These are phyloP conservation scores for Pouteria glomerata DNA, from an alignment of 148 eudicot species.

Conservation along the genomic window DNA sequence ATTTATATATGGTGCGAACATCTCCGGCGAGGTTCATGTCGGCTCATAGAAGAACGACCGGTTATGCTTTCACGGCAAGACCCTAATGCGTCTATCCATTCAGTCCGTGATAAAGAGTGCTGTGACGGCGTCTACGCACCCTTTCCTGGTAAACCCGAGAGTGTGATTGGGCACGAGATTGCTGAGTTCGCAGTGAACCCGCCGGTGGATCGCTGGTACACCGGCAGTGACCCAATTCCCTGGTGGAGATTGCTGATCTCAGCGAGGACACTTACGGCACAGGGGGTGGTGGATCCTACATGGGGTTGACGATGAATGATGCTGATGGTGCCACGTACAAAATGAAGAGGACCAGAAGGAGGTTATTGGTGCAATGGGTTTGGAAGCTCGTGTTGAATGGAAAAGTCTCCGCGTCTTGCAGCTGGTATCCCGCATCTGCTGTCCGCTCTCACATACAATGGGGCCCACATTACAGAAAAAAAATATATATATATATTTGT, in stretches of 20 bases:
- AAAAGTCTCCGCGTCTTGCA: too few relatives aligned
- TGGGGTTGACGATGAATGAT: conserved; percentile 71
- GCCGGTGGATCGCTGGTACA: conserved; percentile 82
- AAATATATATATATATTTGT: too few relatives aligned
- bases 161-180: conserved; percentile 76
- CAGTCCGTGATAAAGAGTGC: conserved; percentile 73
- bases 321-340: conserved; percentile 85
- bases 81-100: conserved; percentile 63
- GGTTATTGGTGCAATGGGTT: conserved; percentile 82
- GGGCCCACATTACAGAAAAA: too few relatives aligned
- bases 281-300: conserved; percentile 90
- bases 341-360: conserved; percentile 62
- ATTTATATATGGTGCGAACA: conserved; percentile 67
- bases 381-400: conserved; percentile 63
- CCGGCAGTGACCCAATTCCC: conserved; percentile 74
- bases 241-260: conserved; percentile 87
- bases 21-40: conserved; percentile 46
- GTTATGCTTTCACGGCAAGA: conserved; percentile 70
- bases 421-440: too few relatives aligned
- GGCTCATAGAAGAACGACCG: conserved; percentile 75
- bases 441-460: too few relatives aligned
- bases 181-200: conserved; percentile 87
- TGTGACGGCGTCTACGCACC: conserved; percentile 57
- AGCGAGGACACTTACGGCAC: conserved; percentile 93
- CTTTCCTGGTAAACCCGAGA: conserved; percentile 61